Evolutionary conservation across 257 asterid species (phyloP).

Genomic region (Solanum verrucosum): DNA sequence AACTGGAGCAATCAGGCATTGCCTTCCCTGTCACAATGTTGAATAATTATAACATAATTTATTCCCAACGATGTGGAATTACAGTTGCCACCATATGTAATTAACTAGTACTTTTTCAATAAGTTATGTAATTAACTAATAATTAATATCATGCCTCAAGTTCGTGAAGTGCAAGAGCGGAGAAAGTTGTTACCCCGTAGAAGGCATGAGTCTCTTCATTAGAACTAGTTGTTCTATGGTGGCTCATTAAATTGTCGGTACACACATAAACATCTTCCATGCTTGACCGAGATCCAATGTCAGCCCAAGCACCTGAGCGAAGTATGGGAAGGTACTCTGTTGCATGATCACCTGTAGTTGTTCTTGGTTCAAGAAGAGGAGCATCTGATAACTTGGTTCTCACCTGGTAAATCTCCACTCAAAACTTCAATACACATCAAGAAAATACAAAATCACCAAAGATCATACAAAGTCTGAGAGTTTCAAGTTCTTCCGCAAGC

Average conservation of each 20-base stretch:
- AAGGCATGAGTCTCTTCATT: slow-evolving; percentile 51
- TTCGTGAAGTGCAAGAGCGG: neutral
- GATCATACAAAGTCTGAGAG: neutral
- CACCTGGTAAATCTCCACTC: slow-evolving; percentile 39
- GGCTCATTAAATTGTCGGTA: slow-evolving; percentile 53
- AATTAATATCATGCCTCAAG: neutral
- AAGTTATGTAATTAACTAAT: neutral
- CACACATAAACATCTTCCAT: slow-evolving; percentile 87
- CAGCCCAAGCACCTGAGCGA: slow-evolving; percentile 92
- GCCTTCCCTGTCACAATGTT: neutral
- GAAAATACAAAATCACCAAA: neutral
- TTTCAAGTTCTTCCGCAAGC: neutral
- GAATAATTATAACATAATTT: neutral
- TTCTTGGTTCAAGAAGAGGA: slow-evolving; percentile 27
- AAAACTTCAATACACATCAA: slow-evolving; percentile 4
- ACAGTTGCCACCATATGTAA: neutral
- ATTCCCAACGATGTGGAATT: neutral
- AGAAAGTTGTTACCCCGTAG: slow-evolving; percentile 68
- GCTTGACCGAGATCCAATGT: slow-evolving; percentile 65
- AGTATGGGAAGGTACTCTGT: slow-evolving; percentile 43
- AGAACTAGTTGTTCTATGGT: slow-evolving; percentile 28
- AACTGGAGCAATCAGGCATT: neutral
- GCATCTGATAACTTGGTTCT: slow-evolving; percentile 25
- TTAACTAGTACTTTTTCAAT: neutral
- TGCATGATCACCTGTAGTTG: slow-evolving; percentile 28